Evolutionary conservation across 345 rosid genomes (phyloP), one percentile per base, ranked within the genome.

Genomic region (Psidium friedrichsthalianum): DNA sequence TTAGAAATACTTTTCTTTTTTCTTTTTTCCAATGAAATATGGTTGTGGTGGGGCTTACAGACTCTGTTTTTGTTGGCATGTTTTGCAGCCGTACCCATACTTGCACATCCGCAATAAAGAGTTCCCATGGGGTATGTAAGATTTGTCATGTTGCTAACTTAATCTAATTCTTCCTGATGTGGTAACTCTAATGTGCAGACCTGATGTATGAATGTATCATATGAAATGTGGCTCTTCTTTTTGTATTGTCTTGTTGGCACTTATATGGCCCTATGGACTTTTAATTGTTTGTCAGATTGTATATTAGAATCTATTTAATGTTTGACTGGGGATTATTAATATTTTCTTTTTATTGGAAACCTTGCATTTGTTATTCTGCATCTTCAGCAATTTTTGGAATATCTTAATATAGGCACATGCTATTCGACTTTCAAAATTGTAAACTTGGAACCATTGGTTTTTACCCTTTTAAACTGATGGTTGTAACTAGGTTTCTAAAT

Each of bases 41-140:
- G 36, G 25, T 36, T 36, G 6, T 69, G 49, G 27, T 49, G 29
- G 44, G 44, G 52, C 82, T 86, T 80, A 90, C 51, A 56, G 25
- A 61, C 51, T 32, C 76, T 6, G 24, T 54, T 82, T 82, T 51
- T 82, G 10, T 64, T 82, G 59, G 87, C 40, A 64, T 47, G 82
- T 36, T 29, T 44, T 88, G 88, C 95, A 97, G 99, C 76, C 97
- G 0, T 97, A 95, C 85, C 91, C 95, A 1, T 95, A 94, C 90
- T n/a, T 97, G 93, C 98, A 95, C 91, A 92, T 97, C 89, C 99
- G 99, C 87, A 96, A 94, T 90, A 97, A 96, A 93, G 99, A 97
- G 94, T 97, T 96, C 58, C 99, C 99, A 59, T 97, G 98, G 99
- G 99, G 99, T 97, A 96, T 85, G 91, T 87, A 24, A 76, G 36